These are phyloP conservation scores for Schizochytrium sp. DNA, from an alignment of 108 stramenopile species.

Conservation along the genomic window DNA sequence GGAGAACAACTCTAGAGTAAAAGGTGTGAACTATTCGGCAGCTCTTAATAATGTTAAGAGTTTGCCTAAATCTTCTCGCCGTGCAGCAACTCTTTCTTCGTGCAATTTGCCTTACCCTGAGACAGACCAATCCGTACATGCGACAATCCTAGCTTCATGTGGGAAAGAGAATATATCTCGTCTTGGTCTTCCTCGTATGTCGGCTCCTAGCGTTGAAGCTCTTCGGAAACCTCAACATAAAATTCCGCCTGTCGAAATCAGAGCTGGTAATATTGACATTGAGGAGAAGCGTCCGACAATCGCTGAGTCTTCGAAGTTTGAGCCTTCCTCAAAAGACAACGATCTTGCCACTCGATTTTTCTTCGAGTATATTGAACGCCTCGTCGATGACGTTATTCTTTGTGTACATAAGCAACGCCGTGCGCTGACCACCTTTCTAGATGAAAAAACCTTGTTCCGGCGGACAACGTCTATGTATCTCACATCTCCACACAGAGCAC, in stretches of 20 bases:
- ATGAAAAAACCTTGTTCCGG: background rate
- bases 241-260: too few relatives aligned
- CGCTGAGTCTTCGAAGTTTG: too few relatives aligned
- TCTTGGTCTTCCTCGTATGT: slow-evolving; percentile 2
- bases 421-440: background rate
- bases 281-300: too few relatives aligned
- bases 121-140: background rate
- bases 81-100: background rate
- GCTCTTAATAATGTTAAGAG: too few relatives aligned
- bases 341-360: background rate
- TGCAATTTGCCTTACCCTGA: background rate
- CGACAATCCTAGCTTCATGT: background rate
- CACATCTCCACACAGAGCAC: slow-evolving; percentile 12
- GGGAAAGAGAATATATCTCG: background rate
- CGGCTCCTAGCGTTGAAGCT: background rate
- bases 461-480: slow-evolving; percentile 14
- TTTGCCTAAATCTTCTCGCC: background rate
- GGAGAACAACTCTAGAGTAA: slow-evolving; percentile 39
- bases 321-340: too few relatives aligned
- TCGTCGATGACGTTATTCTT: slow-evolving; percentile 37
- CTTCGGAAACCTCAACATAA: background rate
- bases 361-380: slow-evolving; percentile 45
- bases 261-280: too few relatives aligned
- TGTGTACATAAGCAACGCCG: slow-evolving; percentile 43
- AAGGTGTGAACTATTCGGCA: background rate